Conservation (phyloP, 2,329 filamentous ascomycete genomes). For the Penicillium verrucosum region DNA sequence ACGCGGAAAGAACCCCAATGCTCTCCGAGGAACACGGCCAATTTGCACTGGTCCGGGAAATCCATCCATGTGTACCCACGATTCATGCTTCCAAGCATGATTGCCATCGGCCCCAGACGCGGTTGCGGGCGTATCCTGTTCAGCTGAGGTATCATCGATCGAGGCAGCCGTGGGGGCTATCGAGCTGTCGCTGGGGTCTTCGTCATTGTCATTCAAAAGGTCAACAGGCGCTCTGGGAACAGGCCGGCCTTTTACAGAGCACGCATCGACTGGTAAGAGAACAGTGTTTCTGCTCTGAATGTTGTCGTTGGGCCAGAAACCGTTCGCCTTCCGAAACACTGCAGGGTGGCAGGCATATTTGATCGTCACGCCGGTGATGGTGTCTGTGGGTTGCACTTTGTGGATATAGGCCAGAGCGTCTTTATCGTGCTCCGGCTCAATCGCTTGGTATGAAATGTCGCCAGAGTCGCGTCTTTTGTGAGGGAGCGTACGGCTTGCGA, state of each 20-base stretch:
- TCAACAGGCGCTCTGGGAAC: constrained; percentile 36
- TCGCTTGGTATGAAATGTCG: constrained; percentile 31
- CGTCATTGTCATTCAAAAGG: constrained; percentile 27
- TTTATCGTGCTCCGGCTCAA: constrained; percentile 55
- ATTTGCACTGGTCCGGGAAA: constrained; percentile 74
- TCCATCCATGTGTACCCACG: constrained; percentile 80
- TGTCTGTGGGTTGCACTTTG: constrained; percentile 76
- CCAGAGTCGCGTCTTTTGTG: constrained; percentile 49
- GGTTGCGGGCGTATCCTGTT: constrained; percentile 10
- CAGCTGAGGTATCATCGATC: not conserved
- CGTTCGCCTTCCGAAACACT: constrained; percentile 79
- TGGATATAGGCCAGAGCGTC: constrained; percentile 90
- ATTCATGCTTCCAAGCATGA: constrained; percentile 76
- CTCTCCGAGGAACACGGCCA: constrained; percentile 73
- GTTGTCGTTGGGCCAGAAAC: constrained; percentile 90
- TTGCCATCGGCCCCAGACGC: constrained; percentile 54
- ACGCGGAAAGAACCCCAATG: constrained; percentile 88
- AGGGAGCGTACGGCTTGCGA: constrained; percentile 34
- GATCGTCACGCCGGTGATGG: constrained; percentile 84
- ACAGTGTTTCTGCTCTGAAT: constrained; percentile 80
- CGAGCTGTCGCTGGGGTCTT: constrained; percentile 36
- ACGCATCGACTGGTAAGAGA: constrained; percentile 83
- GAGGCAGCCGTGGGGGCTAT: constrained; percentile 26
- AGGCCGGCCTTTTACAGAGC: constrained; percentile 72
- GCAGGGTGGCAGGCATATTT: constrained; percentile 84